Evolutionary conservation across 2,329 filamentous ascomycete species (phyloP), one percentile per base, ranked within the genome.

Genomic region (Microascus cirrosus): DNA sequence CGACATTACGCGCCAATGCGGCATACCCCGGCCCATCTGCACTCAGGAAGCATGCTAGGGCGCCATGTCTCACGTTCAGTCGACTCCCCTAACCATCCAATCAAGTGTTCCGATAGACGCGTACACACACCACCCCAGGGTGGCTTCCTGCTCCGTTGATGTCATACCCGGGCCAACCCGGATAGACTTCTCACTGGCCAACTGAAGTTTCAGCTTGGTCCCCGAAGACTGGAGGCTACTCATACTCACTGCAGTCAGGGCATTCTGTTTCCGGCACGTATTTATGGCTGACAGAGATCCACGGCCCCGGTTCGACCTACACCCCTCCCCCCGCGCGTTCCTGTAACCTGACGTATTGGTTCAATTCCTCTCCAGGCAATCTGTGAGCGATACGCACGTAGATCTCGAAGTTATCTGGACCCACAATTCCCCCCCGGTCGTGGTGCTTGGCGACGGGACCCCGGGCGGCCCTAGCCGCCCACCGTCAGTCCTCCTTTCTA

Each of bases 401-500:
- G n/a, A 24, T 2, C 45, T 50, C 45, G 12, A 50, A 10, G 22
- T 8, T 50, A 50, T 24, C 45, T 20, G n/a, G 45, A 20, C 20
- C 20, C 20, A 20, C 45, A 12, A 22, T 22, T 24, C n/a, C 2
- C n/a, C 2, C n/a, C 45, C 5, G 22, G 45, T 22, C 22, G n/a
- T 12, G 45, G 18, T 24, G 45, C 45, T 50, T 50, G 45, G 45
- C 45, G 22, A 48, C 45, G n/a, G 22, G 12, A 3, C 51, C 36
- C 53, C n/a, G 32, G 53, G 32, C 53, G 32, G 36, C 53, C 54
- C 59, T 62, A 62, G 60, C 62, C 62, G 60, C 62, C 60, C 59
- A 61, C 39, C 60, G 59, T 63, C 63, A 62, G 62, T 65, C 56
- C 50, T 25, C 42, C 48, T 25, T 32, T 15, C 20, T 77, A 76